A percentile compares a stretch with the other conserved stretches of the same genome.
Evolutionary conservation across 768 basidiomycete genomes (phyloP).

Genomic region (Roridomyces roridus): DNA sequence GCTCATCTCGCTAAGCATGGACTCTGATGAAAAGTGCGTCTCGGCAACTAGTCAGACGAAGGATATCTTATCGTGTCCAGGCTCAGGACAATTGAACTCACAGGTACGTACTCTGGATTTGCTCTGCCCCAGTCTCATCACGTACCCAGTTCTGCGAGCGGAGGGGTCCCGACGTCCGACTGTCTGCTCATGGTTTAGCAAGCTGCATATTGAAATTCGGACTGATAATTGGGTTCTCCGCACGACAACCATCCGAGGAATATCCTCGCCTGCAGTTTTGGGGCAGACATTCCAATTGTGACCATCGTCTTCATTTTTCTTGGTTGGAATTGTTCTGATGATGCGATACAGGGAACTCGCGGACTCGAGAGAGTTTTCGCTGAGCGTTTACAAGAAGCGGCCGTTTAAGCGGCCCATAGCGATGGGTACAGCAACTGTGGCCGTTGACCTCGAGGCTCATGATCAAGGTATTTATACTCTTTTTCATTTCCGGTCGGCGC

Average conservation of each 20-base stretch:
- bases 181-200: background rate
- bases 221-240: background rate
- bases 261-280: conserved; percentile 14
- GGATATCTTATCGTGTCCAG: background rate
- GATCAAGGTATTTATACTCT: conserved; percentile 9
- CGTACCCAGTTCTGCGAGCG: conserved; percentile 5
- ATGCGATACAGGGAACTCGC: conserved; percentile 1
- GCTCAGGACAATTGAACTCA: conserved; percentile 16
- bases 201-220: conserved; percentile 11
- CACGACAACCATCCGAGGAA: conserved; percentile 4
- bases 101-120: conserved; percentile 6
- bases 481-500: background rate
- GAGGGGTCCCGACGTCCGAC: conserved; percentile 5
- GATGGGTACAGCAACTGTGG: background rate
- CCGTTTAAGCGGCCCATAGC: conserved; percentile 6
- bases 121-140: background rate
- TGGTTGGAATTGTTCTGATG: background rate
- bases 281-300: conserved; percentile 16
- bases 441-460: conserved; percentile 16
- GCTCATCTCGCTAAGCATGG: background rate
- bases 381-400: conserved; percentile 10
- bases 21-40: conserved; percentile 2
- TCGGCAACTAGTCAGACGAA: background rate
- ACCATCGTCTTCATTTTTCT: background rate
- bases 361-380: conserved; percentile 1